Base-by-base conservation (phyloP, 148 eudicot species). In the Heliamphora exappendiculata region DNA sequence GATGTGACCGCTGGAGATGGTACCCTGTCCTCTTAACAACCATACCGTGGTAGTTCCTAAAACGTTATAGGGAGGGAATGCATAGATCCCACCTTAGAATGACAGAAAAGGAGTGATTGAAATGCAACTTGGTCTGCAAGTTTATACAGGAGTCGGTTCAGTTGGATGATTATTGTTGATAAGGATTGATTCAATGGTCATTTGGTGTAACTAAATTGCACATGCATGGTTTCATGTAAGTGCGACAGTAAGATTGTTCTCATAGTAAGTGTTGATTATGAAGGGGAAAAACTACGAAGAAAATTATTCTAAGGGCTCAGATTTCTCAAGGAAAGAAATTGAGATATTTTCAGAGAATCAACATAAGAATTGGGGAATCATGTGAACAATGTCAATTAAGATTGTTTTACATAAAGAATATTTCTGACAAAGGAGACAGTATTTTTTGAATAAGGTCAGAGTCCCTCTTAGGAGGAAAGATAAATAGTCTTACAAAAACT, bases 171-270 rank as follows among this genome's bases (percentile, higher is more conserved):
- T 70, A 80, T 74, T 76, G 45, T 50, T 42, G 80, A 79, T 70
- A 74, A 36, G 29, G 58, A 60, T 80, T 74, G 82, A 80, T 85
- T 77, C 75, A 37, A 73, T 63, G n/a, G 72, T 34, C 82, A 80
- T 85, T 80, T 83, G 82, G 80, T 80, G 77, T 73, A 82, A 85
- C 83, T 77, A 78, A 84, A 71, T n/a, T 72, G 84, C 90, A 89
- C 90, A 89, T 91, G 90, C 81, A 70, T 76, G 85, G 88, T 86
- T 81, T 75, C 81, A 75, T 75, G 37, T 16, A 33, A 59, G 80
- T 45, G 70, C 54, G 77, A 81, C 73, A 70, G 42, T 33, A 70
- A 49, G 54, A 45, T 57, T 74, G 57, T 76, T 69, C 71, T 70
- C 51, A 33, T n/a, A 77, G 31, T 10, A 45, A 80, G 50, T 73